These are phyloP conservation scores for Blepharisma japonicum DNA, from an alignment of 73 alveolate genomes.

Conservation along the genomic window DNA sequence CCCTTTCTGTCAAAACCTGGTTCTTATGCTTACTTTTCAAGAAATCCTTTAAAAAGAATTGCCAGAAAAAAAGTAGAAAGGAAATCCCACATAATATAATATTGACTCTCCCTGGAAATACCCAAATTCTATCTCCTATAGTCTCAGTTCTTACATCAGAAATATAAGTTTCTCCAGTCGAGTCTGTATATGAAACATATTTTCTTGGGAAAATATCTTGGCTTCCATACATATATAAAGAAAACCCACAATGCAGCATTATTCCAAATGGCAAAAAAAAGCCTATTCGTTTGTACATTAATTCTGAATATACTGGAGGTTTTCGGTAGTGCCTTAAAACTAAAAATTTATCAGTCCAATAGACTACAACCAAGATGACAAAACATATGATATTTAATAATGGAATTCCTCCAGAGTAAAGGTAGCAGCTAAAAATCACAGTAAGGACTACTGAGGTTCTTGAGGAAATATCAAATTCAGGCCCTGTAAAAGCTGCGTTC, in stretches of 20 bases:
- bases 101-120: no score
- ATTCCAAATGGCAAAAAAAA: constrained; percentile 45
- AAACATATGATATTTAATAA: constrained; percentile 32
- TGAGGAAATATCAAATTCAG: constrained; percentile 45
- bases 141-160: no score
- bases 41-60: no score
- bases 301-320: constrained; percentile 50
- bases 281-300: constrained; percentile 39
- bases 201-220: constrained; percentile 49
- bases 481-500: constrained; percentile 46
- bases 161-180: no score
- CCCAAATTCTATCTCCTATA: no score
- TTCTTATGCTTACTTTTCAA: no score
- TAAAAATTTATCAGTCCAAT: constrained; percentile 35
- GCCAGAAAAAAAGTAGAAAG: no score
- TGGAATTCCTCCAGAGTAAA: constrained; percentile 44
- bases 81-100: no score
- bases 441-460: constrained; percentile 40
- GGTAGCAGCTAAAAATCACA: constrained; percentile 39
- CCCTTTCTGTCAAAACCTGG: no score
- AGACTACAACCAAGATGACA: constrained; percentile 32
- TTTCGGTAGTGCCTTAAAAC: constrained; percentile 40
- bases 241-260: constrained; percentile 52
- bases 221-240: constrained; percentile 59
- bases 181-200: no score